Base-by-base conservation (phyloP, 2,329 filamentous ascomycete genomes). In the Tolypocladium sp. region DNA sequence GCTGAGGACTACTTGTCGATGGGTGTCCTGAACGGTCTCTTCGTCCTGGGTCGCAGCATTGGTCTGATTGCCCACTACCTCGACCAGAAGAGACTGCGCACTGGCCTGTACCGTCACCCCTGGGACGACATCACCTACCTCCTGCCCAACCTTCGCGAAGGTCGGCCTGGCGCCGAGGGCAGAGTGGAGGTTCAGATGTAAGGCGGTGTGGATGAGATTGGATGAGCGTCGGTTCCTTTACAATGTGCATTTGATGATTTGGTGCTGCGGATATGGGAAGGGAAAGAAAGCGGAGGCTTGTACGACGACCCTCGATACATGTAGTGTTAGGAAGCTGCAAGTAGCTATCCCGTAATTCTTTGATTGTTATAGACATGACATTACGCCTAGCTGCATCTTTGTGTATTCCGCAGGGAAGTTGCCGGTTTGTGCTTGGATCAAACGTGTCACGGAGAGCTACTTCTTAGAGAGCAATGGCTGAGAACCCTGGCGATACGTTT, bases 21-120 rank as follows among this genome's bases (percentile, higher is more conserved):
- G 92, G 94, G 94, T 85, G 94, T 99, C 55, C 87, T 99, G 70
- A 99, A 99, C 85, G 94, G 94, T 82, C 90, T 99, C 62, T 99
- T 99, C 83, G 94, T 99, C 54, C 87, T 99, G 62, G 94, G 94
- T 73, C 90, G 94, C 73, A 91, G 86, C 77, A 99, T 99, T 72
- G 94, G 94, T 90, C 84, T 99, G 67, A 99, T 99, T 89, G 94
- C 94, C 72, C 94, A 99, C 80, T 97, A 93, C 85, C 88, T 99
- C 70, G 94, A 99, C 82, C 94, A 99, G 86, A 99, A 99, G 92
- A 88, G 94, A 79, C 85, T 99, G 77, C 90, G 93, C 71, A 99
- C 94, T 72, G 94, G 94, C 76, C 87, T 99, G 66, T 99, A 99
- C 90, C 90, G 94, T 76, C 92, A 96, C 86, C 94, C 94, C 74